These are phyloP conservation scores for Graphiopsis chlorocephala DNA, from an alignment of 2,329 filamentous ascomycete species.

Conservation along the genomic window DNA sequence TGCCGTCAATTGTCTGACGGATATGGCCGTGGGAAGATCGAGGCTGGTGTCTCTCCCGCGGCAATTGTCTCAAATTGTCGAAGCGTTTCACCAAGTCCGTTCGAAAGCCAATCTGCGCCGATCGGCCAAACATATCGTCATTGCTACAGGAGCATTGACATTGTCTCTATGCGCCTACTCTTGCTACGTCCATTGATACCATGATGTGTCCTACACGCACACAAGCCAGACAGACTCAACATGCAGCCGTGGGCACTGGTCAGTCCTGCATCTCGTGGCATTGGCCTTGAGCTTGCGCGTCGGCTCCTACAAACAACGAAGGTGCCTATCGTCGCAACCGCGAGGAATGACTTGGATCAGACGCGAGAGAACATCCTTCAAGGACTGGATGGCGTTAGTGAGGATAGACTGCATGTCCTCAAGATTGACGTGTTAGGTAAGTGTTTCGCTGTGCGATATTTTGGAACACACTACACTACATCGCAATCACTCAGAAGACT, in stretches of 20 bases:
- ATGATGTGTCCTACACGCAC: neutral
- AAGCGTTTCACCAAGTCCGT: neutral
- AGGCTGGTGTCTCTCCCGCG: neutral
- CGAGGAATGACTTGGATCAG: constrained; percentile 52
- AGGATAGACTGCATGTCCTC: constrained; percentile 51
- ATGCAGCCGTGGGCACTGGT: constrained; percentile 52
- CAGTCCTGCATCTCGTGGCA: constrained; percentile 61
- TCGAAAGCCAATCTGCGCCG: constrained; percentile 10
- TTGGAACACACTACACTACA: neutral
- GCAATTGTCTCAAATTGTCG: neutral
- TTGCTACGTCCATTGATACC: neutral
- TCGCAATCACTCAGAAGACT: neutral
- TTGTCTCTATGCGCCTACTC: neutral
- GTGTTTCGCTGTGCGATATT: constrained; percentile 17
- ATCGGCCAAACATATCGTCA: constrained; percentile 12
- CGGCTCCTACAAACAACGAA: constrained; percentile 56
- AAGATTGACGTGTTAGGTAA: constrained; percentile 57
- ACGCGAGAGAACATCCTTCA: constrained; percentile 51
- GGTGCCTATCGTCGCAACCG: constrained; percentile 60
- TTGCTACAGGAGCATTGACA: neutral
- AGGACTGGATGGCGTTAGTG: constrained; percentile 46
- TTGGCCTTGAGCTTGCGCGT: constrained; percentile 60
- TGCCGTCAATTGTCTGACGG: neutral
- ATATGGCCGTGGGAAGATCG: neutral
- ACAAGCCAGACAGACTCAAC: neutral